Percentiles rank a stretch among this genome's conserved stretches.
Conservation (phyloP, 2,329 filamentous ascomycete genomes). For the Sporothrix protearum region DNA sequence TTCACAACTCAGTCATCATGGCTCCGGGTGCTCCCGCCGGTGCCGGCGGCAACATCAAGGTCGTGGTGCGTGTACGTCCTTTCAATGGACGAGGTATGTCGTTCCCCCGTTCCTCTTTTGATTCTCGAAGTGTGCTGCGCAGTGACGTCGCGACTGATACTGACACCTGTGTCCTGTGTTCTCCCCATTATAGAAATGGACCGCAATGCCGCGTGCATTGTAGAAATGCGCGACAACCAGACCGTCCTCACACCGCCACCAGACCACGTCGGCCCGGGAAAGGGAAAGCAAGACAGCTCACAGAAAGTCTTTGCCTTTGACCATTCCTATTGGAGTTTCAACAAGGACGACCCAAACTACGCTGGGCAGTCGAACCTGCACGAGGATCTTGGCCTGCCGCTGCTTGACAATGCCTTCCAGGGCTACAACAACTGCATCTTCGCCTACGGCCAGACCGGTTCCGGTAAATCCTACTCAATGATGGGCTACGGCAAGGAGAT, state of each 20-base stretch:
- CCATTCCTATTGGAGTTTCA: constrained; percentile 96
- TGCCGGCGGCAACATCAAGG: constrained; percentile 93
- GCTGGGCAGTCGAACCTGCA: constrained; percentile 92
- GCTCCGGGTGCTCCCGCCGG: constrained; percentile 46
- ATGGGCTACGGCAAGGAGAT: constrained; percentile 78
- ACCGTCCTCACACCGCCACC: constrained; percentile 77
- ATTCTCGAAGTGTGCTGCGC: neutral
- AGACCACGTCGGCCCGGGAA: constrained; percentile 54
- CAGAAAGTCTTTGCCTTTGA: constrained; percentile 93
- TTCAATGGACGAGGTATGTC: constrained; percentile 87
- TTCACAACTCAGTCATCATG: constrained; percentile 51
- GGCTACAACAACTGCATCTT: constrained; percentile 99
- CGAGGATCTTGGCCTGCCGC: constrained; percentile 89
- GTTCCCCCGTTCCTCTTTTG: neutral
- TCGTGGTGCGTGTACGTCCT: constrained; percentile 92
- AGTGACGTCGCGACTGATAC: neutral
- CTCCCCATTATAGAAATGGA: constrained; percentile 70
- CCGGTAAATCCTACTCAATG: constrained; percentile 97
- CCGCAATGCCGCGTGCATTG: constrained; percentile 89
- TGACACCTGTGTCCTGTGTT: neutral
- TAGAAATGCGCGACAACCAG: constrained; percentile 92
- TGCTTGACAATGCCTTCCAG: constrained; percentile 98
- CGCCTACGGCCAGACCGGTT: constrained; percentile 96
- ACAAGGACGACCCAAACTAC: constrained; percentile 75
- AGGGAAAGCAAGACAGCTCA: constrained; percentile 61